A percentile compares a stretch with the other conserved stretches of the same genome.
Evolutionary conservation across 176 grass and related monocot species (phyloP).

Genomic region (Rhynchospora tenuis): DNA sequence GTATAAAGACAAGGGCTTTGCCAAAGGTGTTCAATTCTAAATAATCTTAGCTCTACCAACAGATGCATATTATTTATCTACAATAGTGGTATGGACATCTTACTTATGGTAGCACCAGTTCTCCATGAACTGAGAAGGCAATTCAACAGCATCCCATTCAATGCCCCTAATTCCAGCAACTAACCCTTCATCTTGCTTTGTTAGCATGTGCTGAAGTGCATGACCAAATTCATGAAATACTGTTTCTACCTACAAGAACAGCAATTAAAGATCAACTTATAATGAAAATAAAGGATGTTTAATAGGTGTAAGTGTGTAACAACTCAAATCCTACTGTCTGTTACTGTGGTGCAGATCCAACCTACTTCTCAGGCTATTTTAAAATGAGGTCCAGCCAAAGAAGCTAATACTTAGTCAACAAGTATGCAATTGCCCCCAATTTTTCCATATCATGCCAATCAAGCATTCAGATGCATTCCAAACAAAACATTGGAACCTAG

Average conservation of each 20-base stretch:
- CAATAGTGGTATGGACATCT: conserved; percentile 3
- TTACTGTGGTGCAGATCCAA: background rate
- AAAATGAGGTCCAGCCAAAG: background rate
- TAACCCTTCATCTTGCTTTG: conserved; percentile 88
- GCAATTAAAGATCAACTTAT: background rate
- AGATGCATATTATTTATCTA: background rate
- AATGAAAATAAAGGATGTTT: background rate
- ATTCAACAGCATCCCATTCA: conserved; percentile 98
- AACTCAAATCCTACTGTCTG: background rate
- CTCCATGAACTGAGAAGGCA: conserved; percentile 99
- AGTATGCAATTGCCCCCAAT: background rate
- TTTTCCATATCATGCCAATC: background rate
- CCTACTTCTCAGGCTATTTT: background rate
- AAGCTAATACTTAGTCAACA: background rate
- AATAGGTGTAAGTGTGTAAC: background rate
- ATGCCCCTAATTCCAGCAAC: conserved; percentile 92
- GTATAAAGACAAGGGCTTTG: background rate
- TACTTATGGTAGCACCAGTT: conserved; percentile 99
- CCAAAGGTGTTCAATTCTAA: background rate
- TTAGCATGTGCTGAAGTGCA: conserved; percentile 99
- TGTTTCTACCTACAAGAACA: conserved; percentile 74
- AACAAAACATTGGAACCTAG: background rate
- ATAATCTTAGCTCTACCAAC: background rate
- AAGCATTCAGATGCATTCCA: background rate
- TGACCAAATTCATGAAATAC: conserved; percentile 99